phyloP scores from a whole-genome alignment of 345 rosid species.

The Salix dunnii region DNA sequence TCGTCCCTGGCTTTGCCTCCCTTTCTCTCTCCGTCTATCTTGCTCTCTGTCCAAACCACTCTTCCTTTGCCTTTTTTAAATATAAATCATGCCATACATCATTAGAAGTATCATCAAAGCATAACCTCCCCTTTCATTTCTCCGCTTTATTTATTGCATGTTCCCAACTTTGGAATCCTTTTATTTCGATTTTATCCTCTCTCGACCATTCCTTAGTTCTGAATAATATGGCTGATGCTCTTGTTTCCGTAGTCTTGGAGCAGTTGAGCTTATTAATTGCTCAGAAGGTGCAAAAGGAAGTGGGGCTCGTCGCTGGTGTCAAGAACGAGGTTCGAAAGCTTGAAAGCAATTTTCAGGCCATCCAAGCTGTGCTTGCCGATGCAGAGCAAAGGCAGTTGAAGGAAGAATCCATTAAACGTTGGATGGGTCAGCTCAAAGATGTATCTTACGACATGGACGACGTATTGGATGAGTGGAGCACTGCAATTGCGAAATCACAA shows the following conservation, averaged over 20 bases:
- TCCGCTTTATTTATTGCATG: too few species aligned
- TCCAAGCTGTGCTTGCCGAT: slow-evolving; percentile 2
- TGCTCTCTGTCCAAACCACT: too few species aligned
- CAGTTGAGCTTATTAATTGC: background rate
- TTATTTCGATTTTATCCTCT: too few species aligned
- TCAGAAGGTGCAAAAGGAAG: background rate
- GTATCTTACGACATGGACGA: slow-evolving; percentile 5
- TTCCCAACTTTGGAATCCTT: too few species aligned
- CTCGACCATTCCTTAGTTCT: too few species aligned
- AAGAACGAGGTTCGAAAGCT: background rate
- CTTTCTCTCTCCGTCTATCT: too few species aligned
- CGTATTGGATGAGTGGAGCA: slow-evolving; percentile 10
- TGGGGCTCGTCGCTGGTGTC: background rate
- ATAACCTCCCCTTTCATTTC: too few species aligned
- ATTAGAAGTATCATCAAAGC: too few species aligned
- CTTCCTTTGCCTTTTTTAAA: too few species aligned
- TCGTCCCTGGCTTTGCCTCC: too few species aligned
- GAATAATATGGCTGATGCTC: background rate
- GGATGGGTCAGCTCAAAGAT: slow-evolving; percentile 8
- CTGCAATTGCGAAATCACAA: background rate
- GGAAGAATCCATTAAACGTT: background rate
- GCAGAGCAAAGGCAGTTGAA: slow-evolving; percentile 8
- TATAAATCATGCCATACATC: too few species aligned
- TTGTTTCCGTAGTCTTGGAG: background rate
- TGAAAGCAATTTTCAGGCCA: background rate